phyloP scores from a whole-genome alignment of 2,329 filamentous ascomycete species.

The Penicillium digitatum region DNA sequence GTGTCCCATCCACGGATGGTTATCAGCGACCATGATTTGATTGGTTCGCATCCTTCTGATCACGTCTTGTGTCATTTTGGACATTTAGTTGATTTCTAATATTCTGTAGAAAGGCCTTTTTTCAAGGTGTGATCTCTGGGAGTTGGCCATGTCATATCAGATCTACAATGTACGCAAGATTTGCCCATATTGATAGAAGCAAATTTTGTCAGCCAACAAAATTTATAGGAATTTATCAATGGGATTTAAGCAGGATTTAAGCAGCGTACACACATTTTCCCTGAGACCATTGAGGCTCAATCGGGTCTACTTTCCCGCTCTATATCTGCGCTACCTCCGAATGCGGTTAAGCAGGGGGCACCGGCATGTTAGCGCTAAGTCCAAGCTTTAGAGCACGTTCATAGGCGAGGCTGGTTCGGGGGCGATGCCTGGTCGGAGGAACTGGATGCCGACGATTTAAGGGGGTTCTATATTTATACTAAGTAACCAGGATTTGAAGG shows the following conservation, averaged over 20 bases:
- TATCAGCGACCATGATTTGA: constrained; percentile 4
- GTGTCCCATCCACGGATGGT: constrained; percentile 18
- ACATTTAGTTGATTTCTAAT: neutral
- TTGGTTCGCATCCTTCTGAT: constrained; percentile 1
- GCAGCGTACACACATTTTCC: neutral
- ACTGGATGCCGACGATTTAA: neutral
- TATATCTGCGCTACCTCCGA: neutral
- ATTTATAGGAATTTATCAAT: neutral
- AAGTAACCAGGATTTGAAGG: neutral
- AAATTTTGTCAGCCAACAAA: neutral
- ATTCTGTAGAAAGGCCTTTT: constrained; percentile 1
- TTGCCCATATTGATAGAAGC: neutral
- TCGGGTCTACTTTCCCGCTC: neutral
- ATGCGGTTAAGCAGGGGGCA: neutral
- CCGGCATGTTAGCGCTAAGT: no score
- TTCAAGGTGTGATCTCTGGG: neutral
- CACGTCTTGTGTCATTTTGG: neutral
- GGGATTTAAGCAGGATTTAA: no score
- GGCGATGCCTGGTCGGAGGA: neutral
- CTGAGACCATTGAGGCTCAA: constrained; percentile 5
- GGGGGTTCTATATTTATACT: constrained; percentile 17
- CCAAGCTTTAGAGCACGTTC: neutral
- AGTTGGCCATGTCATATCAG: neutral
- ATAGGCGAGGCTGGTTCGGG: neutral
- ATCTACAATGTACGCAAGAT: neutral